Base-by-base conservation (phyloP, 2,329 filamentous ascomycete genomes). In the Fusarium burgessii region DNA sequence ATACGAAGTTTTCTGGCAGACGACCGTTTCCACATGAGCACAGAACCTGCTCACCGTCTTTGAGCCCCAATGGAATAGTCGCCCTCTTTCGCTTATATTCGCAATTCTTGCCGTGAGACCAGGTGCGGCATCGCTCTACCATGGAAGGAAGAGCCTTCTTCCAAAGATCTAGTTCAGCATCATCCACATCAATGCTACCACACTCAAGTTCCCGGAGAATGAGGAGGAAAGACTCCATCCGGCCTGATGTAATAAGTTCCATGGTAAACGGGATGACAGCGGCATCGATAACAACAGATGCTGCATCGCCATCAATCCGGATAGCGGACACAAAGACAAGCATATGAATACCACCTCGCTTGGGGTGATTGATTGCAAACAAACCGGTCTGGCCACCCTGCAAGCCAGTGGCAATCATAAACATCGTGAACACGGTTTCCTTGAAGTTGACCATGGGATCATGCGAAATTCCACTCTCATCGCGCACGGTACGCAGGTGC, bases 91-190 rank as follows among this genome's bases (percentile, higher is more conserved):
- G 74, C 57, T 73, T 77, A 67, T 87, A 87, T 71, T 86, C 84
- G 65, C 85, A 87, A 5, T 54, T 70, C 0, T 75, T 51, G 6
- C 65, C 62, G 70, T 87, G 86, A 4, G 62, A 71, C 84, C 84
- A 87, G 7, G 81, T 84, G n/a, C 85, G 81, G 66, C 84, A 86
- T 33, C 85, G 79, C 76, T 88, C 85, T 2, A 76, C 84, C 50
- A 85, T 66, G 0, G 82, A 79, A 1, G 85, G 84, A 6, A 87
- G 74, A 3, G 76, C 58, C 40, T 77, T 79, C 71, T 86, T 86
- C 86, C 85, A 87, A 13, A 86, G 77, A 2, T 85, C 77, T 5
- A 93, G 80, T 40, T 92, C 91, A n/a, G 83, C 85, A 14, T 88
- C 87, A 32, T 85, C 78, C 7, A 86, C 81, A 23, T 83, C 77